Percentiles rank a stretch among this genome's conserved stretches.
Conservation (phyloP, 2,329 filamentous ascomycete species). For the Pseudocercospora musae region DNA sequence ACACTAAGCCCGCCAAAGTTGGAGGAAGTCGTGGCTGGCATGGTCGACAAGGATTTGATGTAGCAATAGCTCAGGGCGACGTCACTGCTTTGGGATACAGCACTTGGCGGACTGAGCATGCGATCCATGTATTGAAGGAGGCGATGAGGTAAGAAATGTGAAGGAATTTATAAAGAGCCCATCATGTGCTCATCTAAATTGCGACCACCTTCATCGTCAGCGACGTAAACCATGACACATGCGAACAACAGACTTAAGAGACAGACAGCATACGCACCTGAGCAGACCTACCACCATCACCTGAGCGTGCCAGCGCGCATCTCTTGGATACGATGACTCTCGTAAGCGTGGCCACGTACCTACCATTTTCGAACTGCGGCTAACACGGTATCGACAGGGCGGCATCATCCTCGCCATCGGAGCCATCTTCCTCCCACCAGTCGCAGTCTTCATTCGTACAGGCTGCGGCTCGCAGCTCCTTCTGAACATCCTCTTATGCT, state of each 20-base stretch:
- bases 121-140: conserved; percentile 2
- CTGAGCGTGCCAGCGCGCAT: background rate
- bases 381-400: conserved; percentile 14
- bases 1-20: background rate
- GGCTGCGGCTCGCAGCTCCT: conserved; percentile 79
- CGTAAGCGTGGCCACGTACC: background rate
- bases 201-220: background rate
- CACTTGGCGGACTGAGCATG: background rate
- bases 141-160: conserved; percentile 1
- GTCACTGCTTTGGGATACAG: background rate
- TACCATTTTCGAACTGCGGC: background rate
- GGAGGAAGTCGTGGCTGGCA: background rate
- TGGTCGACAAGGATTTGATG: background rate
- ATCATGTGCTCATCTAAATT: background rate
- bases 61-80: background rate
- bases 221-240: background rate
- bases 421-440: conserved; percentile 61
- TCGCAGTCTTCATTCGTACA: conserved; percentile 86
- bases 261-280: background rate
- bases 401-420: conserved; percentile 20
- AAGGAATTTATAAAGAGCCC: background rate
- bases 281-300: conserved; percentile 3
- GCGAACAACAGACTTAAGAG: background rate
- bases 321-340: conserved; percentile 10
- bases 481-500: conserved; percentile 81